Percentiles rank a stretch among this genome's conserved stretches.
Evolutionary conservation across 306 rosid species (phyloP).

Genomic region (Begonia masoniana): DNA sequence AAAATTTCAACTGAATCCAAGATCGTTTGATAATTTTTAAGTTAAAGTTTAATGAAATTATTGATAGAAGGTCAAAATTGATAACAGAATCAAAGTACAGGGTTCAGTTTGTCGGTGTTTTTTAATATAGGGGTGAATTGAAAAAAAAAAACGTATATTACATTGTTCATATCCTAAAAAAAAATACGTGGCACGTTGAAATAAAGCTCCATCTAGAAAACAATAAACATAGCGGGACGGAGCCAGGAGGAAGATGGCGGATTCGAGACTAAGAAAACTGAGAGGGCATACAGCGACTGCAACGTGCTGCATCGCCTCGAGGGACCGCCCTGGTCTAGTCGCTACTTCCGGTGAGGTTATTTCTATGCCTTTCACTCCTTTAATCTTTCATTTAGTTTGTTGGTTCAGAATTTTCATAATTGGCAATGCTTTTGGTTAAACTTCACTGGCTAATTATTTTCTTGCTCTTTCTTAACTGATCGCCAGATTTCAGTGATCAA

Average conservation of each 20-base stretch:
- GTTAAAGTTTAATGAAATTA: too few species aligned
- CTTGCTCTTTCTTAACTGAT: neutral
- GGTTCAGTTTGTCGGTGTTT: too few species aligned
- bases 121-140: too few species aligned
- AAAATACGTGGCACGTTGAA: too few species aligned
- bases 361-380: neutral
- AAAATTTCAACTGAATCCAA: too few species aligned
- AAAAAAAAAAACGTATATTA: too few species aligned
- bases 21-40: too few species aligned
- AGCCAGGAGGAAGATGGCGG: conserved; percentile 16
- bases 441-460: neutral
- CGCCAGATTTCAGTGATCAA: neutral
- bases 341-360: conserved; percentile 73
- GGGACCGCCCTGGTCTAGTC: conserved; percentile 39
- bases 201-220: neutral
- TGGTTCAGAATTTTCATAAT: neutral
- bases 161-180: too few species aligned
- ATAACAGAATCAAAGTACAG: too few species aligned
- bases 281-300: conserved; percentile 62
- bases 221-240: neutral
- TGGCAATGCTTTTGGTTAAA: too few species aligned
- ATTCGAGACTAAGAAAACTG: conserved; percentile 36
- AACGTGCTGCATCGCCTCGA: conserved; percentile 70
- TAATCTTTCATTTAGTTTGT: neutral
- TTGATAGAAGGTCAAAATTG: too few species aligned